Evolutionary conservation across 1,284 basidiomycete genomes (phyloP), one percentile per base, ranked within the genome.

Genomic region (Moniliella sp.): DNA sequence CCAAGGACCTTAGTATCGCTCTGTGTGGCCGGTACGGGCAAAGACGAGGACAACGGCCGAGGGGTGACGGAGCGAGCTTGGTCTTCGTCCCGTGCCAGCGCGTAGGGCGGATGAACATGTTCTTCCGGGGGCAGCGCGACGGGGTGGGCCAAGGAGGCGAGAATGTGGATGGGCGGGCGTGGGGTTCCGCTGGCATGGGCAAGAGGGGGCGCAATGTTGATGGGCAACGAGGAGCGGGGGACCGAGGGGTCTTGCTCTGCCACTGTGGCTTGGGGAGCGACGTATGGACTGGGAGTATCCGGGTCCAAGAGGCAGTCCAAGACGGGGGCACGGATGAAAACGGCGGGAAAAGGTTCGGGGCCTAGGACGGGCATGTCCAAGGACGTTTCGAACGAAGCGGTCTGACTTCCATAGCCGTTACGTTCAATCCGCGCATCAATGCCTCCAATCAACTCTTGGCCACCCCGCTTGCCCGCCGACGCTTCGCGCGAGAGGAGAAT

Each of bases 321-420:
- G 46, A 79, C 76, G 1, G 88, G 88, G 21, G 88, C 88, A 25
- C 88, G 79, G 48, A 97, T 97, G 63, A 97, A 97, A 27, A 93
- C 71, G 0, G 80, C 81, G 19, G 70, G 74, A 61, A 86, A 91
- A 0, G 78, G 72, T 23, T 62, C 57, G 1, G 69, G 61, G 1
- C 76, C 57, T 9, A 93, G 63, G 15, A 69, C 72, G 8, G 70
- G 66, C 3, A 86, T 74, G 13, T 64, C 53, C 8, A 94, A 65
- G 0, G 72, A 68, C 0, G 73, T 75, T 57, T 91, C 82, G 54
- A 94, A 94, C 2, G 80, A 84, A 54, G 86, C 83, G 4, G 82
- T 66, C 78, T 80, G 43, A 11, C 40, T 45, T 2, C 88, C 88
- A 50, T 65, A 71, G 14, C 68, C 62, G 42, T 97, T 97, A 39